A percentile compares a stretch with the other conserved stretches of the same genome.
Conservation (phyloP, 2,329 filamentous ascomycete genomes). For the Talaromyces sp. region DNA sequence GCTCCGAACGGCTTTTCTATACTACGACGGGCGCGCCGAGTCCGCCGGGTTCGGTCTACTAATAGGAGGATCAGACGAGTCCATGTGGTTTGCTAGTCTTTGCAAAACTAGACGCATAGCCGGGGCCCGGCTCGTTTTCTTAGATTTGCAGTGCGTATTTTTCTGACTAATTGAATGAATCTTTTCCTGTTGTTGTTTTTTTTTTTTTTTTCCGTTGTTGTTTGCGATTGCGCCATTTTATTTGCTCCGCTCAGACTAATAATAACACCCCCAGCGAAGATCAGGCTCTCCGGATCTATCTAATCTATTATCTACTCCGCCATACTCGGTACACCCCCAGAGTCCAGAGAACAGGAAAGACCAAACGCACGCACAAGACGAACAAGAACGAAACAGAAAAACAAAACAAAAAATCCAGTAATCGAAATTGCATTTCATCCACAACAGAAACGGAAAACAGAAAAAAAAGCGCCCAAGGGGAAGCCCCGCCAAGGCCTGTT, state of each 20-base stretch:
- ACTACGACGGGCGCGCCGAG: background rate
- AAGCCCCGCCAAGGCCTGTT: slow-evolving; percentile 10
- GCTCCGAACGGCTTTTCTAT: background rate
- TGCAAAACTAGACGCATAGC: too few species aligned
- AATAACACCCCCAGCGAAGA: too few species aligned
- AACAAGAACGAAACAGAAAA: too few species aligned
- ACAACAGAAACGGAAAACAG: too few species aligned
- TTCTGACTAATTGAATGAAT: background rate
- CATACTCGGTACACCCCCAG: too few species aligned
- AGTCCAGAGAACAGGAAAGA: too few species aligned
- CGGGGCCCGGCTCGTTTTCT: background rate
- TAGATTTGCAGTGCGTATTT: background rate
- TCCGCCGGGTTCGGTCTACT: background rate
- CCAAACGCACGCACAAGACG: too few species aligned
- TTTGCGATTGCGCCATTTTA: background rate
- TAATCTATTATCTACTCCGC: too few species aligned
- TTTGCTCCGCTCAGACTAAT: background rate
- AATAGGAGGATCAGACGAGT: background rate
- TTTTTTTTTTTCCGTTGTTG: background rate
- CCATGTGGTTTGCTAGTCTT: background rate
- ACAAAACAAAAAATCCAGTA: too few species aligned
- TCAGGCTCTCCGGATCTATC: too few species aligned
- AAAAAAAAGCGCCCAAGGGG: background rate
- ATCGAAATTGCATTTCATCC: too few species aligned
- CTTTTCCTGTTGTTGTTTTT: too few species aligned